Conservation (phyloP, 257 asterid species). For the Haberlea rhodopensis region DNA sequence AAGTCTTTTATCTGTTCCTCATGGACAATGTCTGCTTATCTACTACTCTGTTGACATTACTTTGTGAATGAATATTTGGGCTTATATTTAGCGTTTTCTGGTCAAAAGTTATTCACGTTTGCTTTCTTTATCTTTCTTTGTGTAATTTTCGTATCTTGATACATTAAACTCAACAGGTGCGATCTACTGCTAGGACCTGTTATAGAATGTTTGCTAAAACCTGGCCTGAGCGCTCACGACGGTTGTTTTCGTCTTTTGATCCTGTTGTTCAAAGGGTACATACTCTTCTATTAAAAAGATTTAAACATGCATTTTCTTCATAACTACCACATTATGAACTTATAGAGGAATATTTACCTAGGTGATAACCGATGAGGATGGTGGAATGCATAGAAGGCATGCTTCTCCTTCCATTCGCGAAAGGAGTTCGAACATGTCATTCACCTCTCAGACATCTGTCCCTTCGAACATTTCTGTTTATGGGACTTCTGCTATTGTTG, state of each 20-base stretch:
- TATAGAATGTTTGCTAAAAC: conserved; percentile 96
- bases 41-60: neutral
- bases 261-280: conserved; percentile 95
- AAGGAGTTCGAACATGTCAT: conserved; percentile 61
- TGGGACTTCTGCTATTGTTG: conserved; percentile 97
- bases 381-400: conserved; percentile 92
- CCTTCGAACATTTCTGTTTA: conserved; percentile 76
- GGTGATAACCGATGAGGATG: conserved; percentile 95
- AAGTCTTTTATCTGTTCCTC: neutral
- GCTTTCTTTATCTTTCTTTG: conserved; percentile 18
- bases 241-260: conserved; percentile 81
- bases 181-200: conserved; percentile 93
- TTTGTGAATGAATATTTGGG: neutral
- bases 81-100: neutral
- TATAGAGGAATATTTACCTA: conserved; percentile 30
- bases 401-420: conserved; percentile 97
- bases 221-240: conserved; percentile 98
- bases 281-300: conserved; percentile 20
- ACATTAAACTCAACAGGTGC: conserved; percentile 57
- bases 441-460: conserved; percentile 61
- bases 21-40: neutral
- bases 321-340: conserved; percentile 27
- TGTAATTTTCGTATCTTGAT: conserved; percentile 24
- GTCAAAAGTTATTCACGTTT: conserved; percentile 3
- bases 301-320: conserved; percentile 4